These are phyloP conservation scores for Dioscorea dumetorum DNA, from an alignment of 106 monocot genomes.

Conservation along the genomic window DNA sequence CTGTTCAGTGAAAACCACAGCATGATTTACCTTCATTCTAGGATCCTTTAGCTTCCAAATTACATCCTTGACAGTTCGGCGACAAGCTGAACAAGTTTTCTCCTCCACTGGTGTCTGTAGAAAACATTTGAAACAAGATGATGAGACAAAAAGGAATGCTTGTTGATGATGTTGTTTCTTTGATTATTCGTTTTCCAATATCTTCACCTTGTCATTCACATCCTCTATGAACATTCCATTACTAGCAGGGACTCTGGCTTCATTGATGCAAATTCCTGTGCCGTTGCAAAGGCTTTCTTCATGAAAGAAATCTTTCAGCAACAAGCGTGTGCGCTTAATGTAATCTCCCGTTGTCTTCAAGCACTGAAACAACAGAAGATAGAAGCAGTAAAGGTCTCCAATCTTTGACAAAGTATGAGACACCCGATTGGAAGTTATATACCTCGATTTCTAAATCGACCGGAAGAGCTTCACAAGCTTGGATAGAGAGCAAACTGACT, in stretches of 20 bases:
- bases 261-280: neutral
- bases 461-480: neutral
- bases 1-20: neutral
- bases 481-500: neutral
- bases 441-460: neutral
- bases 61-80: neutral
- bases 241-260: neutral
- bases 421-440: neutral
- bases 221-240: neutral
- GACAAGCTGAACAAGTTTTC: neutral
- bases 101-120: neutral
- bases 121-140: neutral
- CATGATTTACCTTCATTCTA: neutral
- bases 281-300: constrained; percentile 1
- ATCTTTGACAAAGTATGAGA: neutral
- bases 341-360: neutral
- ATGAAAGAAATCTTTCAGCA: neutral
- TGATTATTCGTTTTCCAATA: neutral
- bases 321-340: neutral
- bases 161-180: neutral
- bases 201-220: neutral
- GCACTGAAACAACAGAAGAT: neutral
- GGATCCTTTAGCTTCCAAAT: neutral
- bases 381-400: neutral
- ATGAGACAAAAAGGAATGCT: neutral